phyloP scores from a whole-genome alignment of 2,329 filamentous ascomycete genomes.

The Talaromyces sp. region DNA sequence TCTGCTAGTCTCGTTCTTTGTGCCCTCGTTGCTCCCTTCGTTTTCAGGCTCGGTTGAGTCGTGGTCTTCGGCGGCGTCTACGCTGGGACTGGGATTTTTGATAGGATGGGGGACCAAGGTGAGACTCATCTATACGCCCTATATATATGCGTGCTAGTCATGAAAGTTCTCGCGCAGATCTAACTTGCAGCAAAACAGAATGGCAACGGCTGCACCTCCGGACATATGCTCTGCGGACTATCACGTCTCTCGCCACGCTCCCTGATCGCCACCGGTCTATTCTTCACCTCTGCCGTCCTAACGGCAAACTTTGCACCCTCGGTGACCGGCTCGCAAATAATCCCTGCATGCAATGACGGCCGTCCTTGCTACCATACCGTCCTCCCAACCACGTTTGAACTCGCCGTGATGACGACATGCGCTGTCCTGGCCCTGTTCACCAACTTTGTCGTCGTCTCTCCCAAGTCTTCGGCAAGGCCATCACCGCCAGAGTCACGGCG shows the following conservation, averaged over 20 bases:
- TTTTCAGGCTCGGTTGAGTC: conserved; percentile 36
- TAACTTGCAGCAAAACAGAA: conserved; percentile 26
- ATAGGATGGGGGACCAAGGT: conserved; percentile 53
- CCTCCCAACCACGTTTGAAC: conserved; percentile 36
- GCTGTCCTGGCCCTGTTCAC: conserved; percentile 26
- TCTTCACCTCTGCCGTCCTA: conserved; percentile 42
- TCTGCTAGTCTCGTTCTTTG: conserved; percentile 35
- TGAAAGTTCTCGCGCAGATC: neutral
- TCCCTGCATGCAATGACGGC: conserved; percentile 35
- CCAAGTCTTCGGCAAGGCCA: conserved; percentile 21
- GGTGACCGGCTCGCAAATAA: conserved; percentile 27
- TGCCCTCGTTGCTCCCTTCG: conserved; percentile 42
- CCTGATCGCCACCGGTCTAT: conserved; percentile 41
- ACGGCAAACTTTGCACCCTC: conserved; percentile 31
- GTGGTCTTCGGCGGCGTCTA: conserved; percentile 32
- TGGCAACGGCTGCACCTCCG: conserved; percentile 50
- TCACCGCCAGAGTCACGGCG: conserved; percentile 21
- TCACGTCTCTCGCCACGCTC: conserved; percentile 48
- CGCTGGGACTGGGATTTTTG: conserved; percentile 39
- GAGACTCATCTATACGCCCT: conserved; percentile 8
- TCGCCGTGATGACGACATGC: conserved; percentile 30
- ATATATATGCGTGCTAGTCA: neutral
- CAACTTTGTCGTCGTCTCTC: conserved; percentile 30
- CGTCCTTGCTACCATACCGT: conserved; percentile 43
- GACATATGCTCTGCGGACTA: conserved; percentile 53